These are phyloP conservation scores for Anthostomella pinea DNA, from an alignment of 2,329 filamentous ascomycete species.

Conservation along the genomic window DNA sequence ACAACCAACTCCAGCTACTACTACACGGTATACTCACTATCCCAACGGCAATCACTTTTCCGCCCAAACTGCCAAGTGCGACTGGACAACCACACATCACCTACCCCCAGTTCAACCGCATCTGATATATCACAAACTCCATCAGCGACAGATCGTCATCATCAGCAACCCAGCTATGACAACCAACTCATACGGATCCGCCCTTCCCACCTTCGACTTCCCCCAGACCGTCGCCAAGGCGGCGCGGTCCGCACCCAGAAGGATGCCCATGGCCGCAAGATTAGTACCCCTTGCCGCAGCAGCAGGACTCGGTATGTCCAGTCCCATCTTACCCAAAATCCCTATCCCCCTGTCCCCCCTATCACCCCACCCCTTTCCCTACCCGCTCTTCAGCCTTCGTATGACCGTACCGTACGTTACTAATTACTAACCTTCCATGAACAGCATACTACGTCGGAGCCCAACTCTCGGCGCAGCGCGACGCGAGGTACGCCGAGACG, in stretches of 20 bases:
- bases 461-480: constrained; percentile 1
- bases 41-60: no score
- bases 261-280: constrained; percentile 2
- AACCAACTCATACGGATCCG: constrained; percentile 14
- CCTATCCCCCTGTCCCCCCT: not conserved
- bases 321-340: no score
- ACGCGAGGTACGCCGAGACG: not conserved
- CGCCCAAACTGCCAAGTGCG: no score
- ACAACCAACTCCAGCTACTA: no score
- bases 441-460: constrained; percentile 4
- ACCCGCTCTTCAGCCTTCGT: not conserved
- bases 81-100: no score
- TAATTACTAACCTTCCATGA: not conserved
- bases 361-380: not conserved
- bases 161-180: no score
- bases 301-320: constrained; percentile 2
- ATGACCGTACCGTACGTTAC: not conserved
- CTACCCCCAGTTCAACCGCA: no score
- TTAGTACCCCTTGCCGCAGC: constrained; percentile 2
- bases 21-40: no score
- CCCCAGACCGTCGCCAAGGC: constrained; percentile 4
- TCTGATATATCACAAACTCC: no score
- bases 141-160: no score
- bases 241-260: not conserved
- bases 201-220: constrained; percentile 7